Evolutionary conservation across 2,329 filamentous ascomycete genomes (phyloP), one percentile per base, ranked within the genome.

Genomic region (Arthroderma sp.): DNA sequence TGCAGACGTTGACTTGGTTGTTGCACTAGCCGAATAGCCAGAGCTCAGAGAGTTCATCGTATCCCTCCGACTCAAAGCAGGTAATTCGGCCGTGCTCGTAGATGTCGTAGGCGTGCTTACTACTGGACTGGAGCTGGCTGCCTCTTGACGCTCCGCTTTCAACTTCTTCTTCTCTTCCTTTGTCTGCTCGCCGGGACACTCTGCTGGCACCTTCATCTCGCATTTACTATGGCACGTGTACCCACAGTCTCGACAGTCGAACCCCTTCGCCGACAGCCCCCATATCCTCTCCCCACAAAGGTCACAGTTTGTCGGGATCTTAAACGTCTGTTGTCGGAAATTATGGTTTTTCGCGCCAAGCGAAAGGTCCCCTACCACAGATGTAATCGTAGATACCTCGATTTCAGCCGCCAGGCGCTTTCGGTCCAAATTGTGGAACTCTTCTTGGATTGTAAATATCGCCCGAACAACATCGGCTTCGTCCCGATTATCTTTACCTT

Each of bases 221-320:
- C 91, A 98, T 68, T 98, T 98, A 70, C 82, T 93, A 66, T 98
- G 91, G 59, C 91, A 98, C 1, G 88, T 95, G 66, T 95, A 98
- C 31, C 93, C 91, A 58, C 91, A 98, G 62, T 96, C 89, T 54
- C 83, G 78, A 59, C 91, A 98, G 61, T 94, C 88, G 59, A 94
- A 93, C 0, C 91, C 91, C 66, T 98, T 98, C 33, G 91, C 89
- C 29, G 86, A 94, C 36, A 98, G 65, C 0, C 91, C 91, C 91
- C 91, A 98, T 61, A 98, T 94, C 29, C 91, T 78, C 60, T 98
- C 91, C 11, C 88, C 88, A 56, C 91, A 98, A 8, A 95, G 74
- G 63, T 98, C 91, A 67, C 91, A 98, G 61, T 96, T 96, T 4
- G 91, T 98, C 0, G 93, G 93, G 49, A 98, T 94, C 64, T 96